Percentiles rank a stretch among this genome's conserved stretches.
phyloP scores from a whole-genome alignment of 2,329 filamentous ascomycete species.

The Aspergillus niger region DNA sequence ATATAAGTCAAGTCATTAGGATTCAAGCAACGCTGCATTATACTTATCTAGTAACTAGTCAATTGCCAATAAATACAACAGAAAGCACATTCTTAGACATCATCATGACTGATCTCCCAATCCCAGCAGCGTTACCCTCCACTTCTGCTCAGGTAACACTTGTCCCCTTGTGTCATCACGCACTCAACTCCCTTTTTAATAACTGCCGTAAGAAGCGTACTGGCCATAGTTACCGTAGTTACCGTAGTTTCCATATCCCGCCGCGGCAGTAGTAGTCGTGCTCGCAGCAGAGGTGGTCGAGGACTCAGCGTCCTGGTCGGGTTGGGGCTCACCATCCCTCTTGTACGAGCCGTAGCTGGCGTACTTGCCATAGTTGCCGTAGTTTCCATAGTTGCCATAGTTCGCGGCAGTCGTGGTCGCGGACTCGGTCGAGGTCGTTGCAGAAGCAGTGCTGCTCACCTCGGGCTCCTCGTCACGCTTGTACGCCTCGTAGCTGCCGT shows the following conservation, averaged over 20 bases:
- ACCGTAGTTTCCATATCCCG: conserved; percentile 10
- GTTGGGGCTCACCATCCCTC: conserved; percentile 8
- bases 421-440: neutral
- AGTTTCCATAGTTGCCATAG: conserved; percentile 23
- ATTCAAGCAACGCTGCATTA: neutral
- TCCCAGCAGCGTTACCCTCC: too few species aligned
- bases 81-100: neutral
- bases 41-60: neutral
- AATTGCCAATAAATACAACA: neutral
- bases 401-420: neutral
- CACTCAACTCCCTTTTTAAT: neutral
- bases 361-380: conserved; percentile 14
- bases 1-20: neutral
- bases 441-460: neutral
- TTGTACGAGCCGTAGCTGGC: neutral
- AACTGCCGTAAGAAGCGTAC: conserved; percentile 12
- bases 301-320: neutral
- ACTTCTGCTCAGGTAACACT: too few species aligned
- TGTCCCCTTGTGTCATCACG: too few species aligned
- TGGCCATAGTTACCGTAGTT: conserved; percentile 15
- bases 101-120: too few species aligned
- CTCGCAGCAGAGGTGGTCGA: neutral
- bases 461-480: conserved; percentile 1
- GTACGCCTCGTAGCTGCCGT: conserved; percentile 6
- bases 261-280: neutral